Conservation (phyloP, 805 yeast species). For the Candida tallmaniae region DNA sequence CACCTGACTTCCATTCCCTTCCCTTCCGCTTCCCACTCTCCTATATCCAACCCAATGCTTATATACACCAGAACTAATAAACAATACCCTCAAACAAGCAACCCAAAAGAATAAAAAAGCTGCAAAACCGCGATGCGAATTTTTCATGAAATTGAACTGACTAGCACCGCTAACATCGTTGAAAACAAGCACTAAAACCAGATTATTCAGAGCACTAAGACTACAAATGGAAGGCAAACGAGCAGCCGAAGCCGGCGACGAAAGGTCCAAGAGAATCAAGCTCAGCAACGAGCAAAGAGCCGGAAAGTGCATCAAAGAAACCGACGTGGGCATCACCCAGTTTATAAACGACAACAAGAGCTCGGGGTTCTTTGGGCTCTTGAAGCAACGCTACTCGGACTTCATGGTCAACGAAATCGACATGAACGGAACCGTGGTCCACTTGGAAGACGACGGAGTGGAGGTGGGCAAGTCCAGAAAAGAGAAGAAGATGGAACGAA, state of each 20-base stretch:
- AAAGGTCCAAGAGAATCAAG: constrained; percentile 4
- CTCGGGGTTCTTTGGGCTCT: constrained; percentile 67
- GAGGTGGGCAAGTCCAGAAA: constrained; percentile 41
- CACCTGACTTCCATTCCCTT: too few species aligned
- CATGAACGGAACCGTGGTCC: constrained; percentile 63
- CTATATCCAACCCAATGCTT: too few species aligned
- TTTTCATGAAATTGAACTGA: constrained; percentile 7
- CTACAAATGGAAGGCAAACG: too few species aligned
- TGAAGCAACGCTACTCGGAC: constrained; percentile 90
- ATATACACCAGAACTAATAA: too few species aligned
- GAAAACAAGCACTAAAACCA: constrained; percentile 8
- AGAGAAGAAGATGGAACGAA: constrained; percentile 43
- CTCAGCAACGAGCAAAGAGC: constrained; percentile 7
- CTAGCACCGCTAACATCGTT: constrained; percentile 10
- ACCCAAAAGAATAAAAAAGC: too few species aligned
- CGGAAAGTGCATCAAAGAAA: constrained; percentile 7
- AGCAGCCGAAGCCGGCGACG: background rate
- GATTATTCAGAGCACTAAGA: too few species aligned
- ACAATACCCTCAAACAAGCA: too few species aligned
- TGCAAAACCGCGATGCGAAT: constrained; percentile 2
- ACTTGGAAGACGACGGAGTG: constrained; percentile 70
- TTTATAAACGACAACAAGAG: constrained; percentile 47
- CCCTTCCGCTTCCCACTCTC: too few species aligned
- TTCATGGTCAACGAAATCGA: constrained; percentile 90
- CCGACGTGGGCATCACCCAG: constrained; percentile 83